Percentiles rank a stretch among this genome's conserved stretches.
Evolutionary conservation across 805 yeast species (phyloP).

Genomic region (Blastobotrys muscicola): DNA sequence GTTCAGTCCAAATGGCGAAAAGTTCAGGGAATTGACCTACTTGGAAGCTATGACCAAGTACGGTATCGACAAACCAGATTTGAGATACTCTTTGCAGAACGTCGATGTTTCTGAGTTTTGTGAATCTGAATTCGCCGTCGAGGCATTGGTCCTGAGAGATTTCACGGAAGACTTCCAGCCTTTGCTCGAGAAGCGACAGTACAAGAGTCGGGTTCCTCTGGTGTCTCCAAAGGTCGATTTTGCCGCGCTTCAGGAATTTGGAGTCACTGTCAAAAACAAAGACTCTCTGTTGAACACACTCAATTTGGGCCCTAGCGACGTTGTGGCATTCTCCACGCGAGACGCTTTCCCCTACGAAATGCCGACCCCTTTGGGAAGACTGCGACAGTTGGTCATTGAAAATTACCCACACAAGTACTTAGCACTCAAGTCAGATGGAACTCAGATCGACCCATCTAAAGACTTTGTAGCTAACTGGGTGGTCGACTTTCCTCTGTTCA

Average conservation of each 20-base stretch:
- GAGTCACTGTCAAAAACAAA: background rate
- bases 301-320: slow-evolving; percentile 64
- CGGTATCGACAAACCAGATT: slow-evolving; percentile 94
- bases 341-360: slow-evolving; percentile 67
- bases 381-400: slow-evolving; percentile 64
- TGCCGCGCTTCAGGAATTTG: background rate
- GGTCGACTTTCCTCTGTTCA: slow-evolving; percentile 84
- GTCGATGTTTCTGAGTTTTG: slow-evolving; percentile 35
- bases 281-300: slow-evolving; percentile 4
- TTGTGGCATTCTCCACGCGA: slow-evolving; percentile 73
- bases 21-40: slow-evolving; percentile 39
- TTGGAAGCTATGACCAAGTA: slow-evolving; percentile 57
- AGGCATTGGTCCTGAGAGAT: slow-evolving; percentile 53
- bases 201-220: background rate
- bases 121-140: slow-evolving; percentile 52
- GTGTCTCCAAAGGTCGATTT: background rate
- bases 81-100: slow-evolving; percentile 47
- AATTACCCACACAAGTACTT: slow-evolving; percentile 43
- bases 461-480: slow-evolving; percentile 52
- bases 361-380: slow-evolving; percentile 88
- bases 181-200: background rate
- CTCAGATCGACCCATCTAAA: slow-evolving; percentile 1
- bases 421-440: slow-evolving; percentile 26
- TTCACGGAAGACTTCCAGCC: slow-evolving; percentile 30
- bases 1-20: background rate